phyloP scores from a whole-genome alignment of 1,284 basidiomycete species.

The Ganoderma lingzhi region DNA sequence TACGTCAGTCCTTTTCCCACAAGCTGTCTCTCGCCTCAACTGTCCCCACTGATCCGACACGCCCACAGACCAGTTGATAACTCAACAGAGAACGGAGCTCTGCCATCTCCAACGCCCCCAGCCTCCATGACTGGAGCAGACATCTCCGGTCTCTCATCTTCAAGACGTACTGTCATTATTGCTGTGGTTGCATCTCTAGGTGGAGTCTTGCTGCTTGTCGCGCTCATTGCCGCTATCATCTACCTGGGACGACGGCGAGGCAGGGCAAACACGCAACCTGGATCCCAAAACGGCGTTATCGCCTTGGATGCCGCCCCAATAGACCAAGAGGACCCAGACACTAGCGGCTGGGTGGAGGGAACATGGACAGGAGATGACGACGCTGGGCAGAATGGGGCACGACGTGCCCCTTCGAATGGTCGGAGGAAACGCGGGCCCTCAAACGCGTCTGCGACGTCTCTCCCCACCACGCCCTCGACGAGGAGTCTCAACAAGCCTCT shows the following conservation, averaged over 20 bases:
- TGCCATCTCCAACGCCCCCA: conserved; percentile 8
- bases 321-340: conserved; percentile 30
- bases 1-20: conserved; percentile 28
- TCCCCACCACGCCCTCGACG: conserved; percentile 4
- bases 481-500: conserved; percentile 12
- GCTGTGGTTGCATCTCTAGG: conserved; percentile 25
- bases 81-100: not conserved
- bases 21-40: conserved; percentile 6
- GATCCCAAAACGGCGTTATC: conserved; percentile 19
- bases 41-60: conserved; percentile 1
- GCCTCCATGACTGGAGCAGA: conserved; percentile 1
- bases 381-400: not conserved
- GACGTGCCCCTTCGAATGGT: conserved; percentile 19
- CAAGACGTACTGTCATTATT: conserved; percentile 31
- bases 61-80: conserved; percentile 22
- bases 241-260: conserved; percentile 24
- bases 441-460: not conserved
- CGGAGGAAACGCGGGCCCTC: conserved; percentile 25
- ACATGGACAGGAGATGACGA: conserved; percentile 29
- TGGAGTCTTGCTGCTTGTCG: conserved; percentile 22
- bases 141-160: not conserved
- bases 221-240: conserved; percentile 15
- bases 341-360: conserved; percentile 35
- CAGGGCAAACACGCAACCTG: conserved; percentile 9
- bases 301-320: conserved; percentile 20